Base-by-base conservation (phyloP, 1,284 basidiomycete genomes). In the Neonothopanus nambi region DNA sequence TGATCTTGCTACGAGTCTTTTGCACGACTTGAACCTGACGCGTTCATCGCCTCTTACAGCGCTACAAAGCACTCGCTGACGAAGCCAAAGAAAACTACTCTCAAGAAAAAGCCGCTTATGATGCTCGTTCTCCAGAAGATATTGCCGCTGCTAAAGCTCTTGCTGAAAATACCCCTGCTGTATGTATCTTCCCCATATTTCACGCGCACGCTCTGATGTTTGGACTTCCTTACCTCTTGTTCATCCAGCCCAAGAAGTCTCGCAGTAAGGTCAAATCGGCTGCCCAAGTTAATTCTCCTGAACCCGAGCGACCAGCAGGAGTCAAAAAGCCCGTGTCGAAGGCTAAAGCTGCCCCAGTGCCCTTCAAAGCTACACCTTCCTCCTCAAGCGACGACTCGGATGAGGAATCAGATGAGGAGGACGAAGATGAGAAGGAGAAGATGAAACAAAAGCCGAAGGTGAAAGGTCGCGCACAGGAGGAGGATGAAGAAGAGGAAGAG, bases 61-160 rank as follows among this genome's bases (percentile, higher is more conserved):
- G 65, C 38, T 79, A 75, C 59, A 69, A 70, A 53, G 65, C 73
- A 57, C 65, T 64, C 33, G 70, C 69, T 50, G 65, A 66, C 21
- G 66, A 63, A 41, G 78, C 76, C 15, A 84, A 82, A 63, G 69
- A 70, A 55, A 72, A 70, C 23, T 83, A 83, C 51, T 72, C 72
- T 8, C 69, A 71, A 37, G 76, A 79, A 44, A 75, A 81, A 63
- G 73, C 71, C 35, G 78, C 75, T 13, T 84, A 84, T 59, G 80
- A 79, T 48, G 78, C 75, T 36, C 74, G 76, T 40, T 70, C 74
- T 1, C 74, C 76, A 4, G 72, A 73, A 46, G 73, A 77, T 58
- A 70, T 78, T 36, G 71, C 69, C 39, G 76, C 76, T 52, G 73
- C 73, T 20, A 70, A 74, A 38, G 69, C 68, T 49, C 69, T 74